These are phyloP conservation scores for Fusarium sp. DNA, from an alignment of 2,329 filamentous ascomycete species.

Conservation along the genomic window DNA sequence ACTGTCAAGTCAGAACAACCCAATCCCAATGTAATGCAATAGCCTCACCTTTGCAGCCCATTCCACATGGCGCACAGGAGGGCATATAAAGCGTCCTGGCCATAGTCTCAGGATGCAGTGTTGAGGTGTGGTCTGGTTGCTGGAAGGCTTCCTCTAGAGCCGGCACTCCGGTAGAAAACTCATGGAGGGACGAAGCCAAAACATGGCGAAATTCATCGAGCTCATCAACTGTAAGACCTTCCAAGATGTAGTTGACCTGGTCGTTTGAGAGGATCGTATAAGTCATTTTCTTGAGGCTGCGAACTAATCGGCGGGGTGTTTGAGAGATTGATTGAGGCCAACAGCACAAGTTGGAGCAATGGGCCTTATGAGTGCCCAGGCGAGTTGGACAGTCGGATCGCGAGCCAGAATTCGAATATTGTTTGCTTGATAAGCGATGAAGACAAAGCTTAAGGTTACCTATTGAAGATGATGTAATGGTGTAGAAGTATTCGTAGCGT, in stretches of 20 bases:
- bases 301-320: constrained; percentile 6
- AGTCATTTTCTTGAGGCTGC: constrained; percentile 59
- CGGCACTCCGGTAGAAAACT: constrained; percentile 71
- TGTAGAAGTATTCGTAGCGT: constrained; percentile 7
- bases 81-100: constrained; percentile 81
- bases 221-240: constrained; percentile 65
- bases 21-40: not conserved
- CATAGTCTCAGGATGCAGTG: constrained; percentile 62
- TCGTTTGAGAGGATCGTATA: constrained; percentile 70
- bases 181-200: constrained; percentile 67
- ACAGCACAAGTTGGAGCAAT: not conserved
- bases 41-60: constrained; percentile 74
- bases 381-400: constrained; percentile 1
- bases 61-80: constrained; percentile 71
- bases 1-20: constrained; percentile 58
- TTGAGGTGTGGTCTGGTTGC: constrained; percentile 67
- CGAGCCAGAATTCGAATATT: not conserved
- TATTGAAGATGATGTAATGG: constrained; percentile 44
- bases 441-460: constrained; percentile 12
- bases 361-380: not conserved
- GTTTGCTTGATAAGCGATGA: constrained; percentile 35
- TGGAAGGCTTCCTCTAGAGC: constrained; percentile 61
- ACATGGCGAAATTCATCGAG: constrained; percentile 64
- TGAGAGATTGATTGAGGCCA: not conserved
- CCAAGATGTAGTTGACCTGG: constrained; percentile 67